These are phyloP conservation scores for Hortaea sp. DNA, from an alignment of 2,329 filamentous ascomycete genomes.

Conservation along the genomic window DNA sequence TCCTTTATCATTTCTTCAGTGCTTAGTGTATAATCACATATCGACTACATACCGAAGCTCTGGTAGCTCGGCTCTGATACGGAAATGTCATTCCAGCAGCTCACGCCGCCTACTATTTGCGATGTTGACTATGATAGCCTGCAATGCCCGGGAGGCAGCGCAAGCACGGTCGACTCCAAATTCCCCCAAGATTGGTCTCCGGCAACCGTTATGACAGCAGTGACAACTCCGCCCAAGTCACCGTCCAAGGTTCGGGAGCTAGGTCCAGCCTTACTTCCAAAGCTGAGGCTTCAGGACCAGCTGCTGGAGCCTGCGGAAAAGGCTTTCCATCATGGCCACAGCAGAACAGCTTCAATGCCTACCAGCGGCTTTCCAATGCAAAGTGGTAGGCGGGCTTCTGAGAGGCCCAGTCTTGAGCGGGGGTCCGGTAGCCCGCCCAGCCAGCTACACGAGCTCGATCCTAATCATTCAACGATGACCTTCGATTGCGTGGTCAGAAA, in stretches of 20 bases:
- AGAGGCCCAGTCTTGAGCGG: slow-evolving; percentile 8
- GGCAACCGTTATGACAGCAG: slow-evolving; percentile 19
- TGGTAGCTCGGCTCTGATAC: slow-evolving; percentile 18
- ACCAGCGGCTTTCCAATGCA: slow-evolving; percentile 17
- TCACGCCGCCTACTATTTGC: slow-evolving; percentile 33
- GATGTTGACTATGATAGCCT: slow-evolving; percentile 16
- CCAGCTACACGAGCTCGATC: slow-evolving; percentile 6
- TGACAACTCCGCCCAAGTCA: slow-evolving; percentile 22
- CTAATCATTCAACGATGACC: slow-evolving; percentile 11
- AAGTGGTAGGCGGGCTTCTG: slow-evolving; percentile 15
- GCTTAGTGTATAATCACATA: slow-evolving; percentile 17
- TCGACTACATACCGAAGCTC: slow-evolving; percentile 14
- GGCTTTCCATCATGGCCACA: slow-evolving; percentile 12
- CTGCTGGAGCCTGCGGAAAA: slow-evolving; percentile 10
- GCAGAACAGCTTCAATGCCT: slow-evolving; percentile 19
- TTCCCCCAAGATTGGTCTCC: slow-evolving; percentile 22
- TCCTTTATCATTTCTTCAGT: slow-evolving; percentile 21
- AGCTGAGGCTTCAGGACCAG: slow-evolving; percentile 20
- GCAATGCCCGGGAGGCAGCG: slow-evolving; percentile 23
- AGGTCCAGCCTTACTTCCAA: slow-evolving; percentile 19
- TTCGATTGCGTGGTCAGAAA: slow-evolving; percentile 13
- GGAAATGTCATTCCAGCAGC: slow-evolving; percentile 34
- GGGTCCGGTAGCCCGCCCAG: slow-evolving; percentile 18
- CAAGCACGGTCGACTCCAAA: slow-evolving; percentile 19
- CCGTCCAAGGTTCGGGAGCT: slow-evolving; percentile 18